These are phyloP conservation scores for Wickerhamomyces queroliae DNA, from an alignment of 805 yeast species.

Conservation along the genomic window DNA sequence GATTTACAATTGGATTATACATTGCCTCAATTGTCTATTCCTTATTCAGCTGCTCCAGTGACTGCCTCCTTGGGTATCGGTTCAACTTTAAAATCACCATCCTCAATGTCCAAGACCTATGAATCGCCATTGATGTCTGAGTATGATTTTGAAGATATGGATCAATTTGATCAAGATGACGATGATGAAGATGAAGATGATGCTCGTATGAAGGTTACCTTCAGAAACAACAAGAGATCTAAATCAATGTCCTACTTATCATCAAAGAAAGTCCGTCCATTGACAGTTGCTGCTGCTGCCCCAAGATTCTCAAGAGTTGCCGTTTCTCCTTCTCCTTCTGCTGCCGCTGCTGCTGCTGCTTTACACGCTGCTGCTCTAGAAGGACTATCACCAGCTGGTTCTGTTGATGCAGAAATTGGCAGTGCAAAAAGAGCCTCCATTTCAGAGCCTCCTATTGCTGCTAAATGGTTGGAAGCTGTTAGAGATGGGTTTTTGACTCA, in stretches of 20 bases:
- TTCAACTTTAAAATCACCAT: conserved; percentile 10
- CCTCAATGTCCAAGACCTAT: not conserved
- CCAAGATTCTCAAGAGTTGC: conserved; percentile 69
- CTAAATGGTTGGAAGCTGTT: conserved; percentile 68
- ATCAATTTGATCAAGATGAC: conserved; percentile 18
- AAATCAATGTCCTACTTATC: conserved; percentile 56
- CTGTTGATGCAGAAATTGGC: conserved; percentile 24
- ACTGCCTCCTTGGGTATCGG: conserved; percentile 51
- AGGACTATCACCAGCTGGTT: conserved; percentile 37
- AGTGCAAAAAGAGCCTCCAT: conserved; percentile 13
- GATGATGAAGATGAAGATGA: conserved; percentile 35
- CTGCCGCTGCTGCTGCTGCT: conserved; percentile 73
- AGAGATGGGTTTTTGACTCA: conserved; percentile 73
- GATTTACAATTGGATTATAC: conserved; percentile 33
- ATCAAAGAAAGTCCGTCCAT: conserved; percentile 39
- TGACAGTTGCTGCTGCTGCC: conserved; percentile 78
- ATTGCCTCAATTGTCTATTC: conserved; percentile 44
- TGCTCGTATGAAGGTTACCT: conserved; percentile 32
- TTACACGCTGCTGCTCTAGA: conserved; percentile 61
- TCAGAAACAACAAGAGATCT: conserved; percentile 49
- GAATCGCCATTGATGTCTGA: conserved; percentile 28
- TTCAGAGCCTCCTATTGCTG: conserved; percentile 31
- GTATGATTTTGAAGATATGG: conserved; percentile 41
- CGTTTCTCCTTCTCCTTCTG: conserved; percentile 49
- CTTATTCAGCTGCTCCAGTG: conserved; percentile 73